Evolutionary conservation across 2,329 filamentous ascomycete genomes (phyloP).

Genomic region (Xenosphaeropsis pyriputrescens): DNA sequence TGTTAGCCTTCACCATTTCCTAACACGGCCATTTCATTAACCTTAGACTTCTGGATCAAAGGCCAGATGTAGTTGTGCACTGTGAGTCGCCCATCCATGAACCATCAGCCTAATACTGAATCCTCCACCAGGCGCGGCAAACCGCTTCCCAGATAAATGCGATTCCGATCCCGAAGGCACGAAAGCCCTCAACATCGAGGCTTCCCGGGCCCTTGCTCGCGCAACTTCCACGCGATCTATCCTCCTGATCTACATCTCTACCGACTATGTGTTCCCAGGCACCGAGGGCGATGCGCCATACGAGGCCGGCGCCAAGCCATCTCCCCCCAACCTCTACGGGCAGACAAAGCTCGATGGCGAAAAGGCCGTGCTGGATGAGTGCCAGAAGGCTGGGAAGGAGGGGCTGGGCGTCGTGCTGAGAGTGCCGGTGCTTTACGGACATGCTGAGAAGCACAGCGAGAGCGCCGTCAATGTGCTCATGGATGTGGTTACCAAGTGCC

Average conservation of each 20-base stretch:
- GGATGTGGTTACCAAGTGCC: slow-evolving; percentile 54
- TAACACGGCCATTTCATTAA: slow-evolving; percentile 1
- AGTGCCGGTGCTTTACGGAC: slow-evolving; percentile 74
- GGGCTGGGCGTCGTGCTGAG: slow-evolving; percentile 56
- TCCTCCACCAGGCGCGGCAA: slow-evolving; percentile 53
- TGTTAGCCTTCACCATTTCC: slow-evolving; percentile 11
- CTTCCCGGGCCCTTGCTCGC: slow-evolving; percentile 50
- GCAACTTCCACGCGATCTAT: slow-evolving; percentile 47
- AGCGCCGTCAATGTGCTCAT: slow-evolving; percentile 75
- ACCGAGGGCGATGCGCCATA: slow-evolving; percentile 73
- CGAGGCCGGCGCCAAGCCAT: slow-evolving; percentile 43
- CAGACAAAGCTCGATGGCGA: slow-evolving; percentile 61
- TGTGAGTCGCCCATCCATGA: slow-evolving; percentile 35
- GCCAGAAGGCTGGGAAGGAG: slow-evolving; percentile 27
- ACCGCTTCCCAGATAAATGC: slow-evolving; percentile 77
- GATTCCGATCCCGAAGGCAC: slow-evolving; percentile 66
- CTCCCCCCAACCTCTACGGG: slow-evolving; percentile 68
- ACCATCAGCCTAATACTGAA: background rate
- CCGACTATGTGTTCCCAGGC: slow-evolving; percentile 69
- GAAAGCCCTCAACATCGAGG: slow-evolving; percentile 57
- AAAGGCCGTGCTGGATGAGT: slow-evolving; percentile 52
- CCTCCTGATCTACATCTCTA: slow-evolving; percentile 65
- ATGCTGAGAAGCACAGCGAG: slow-evolving; percentile 54
- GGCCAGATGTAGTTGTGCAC: slow-evolving; percentile 67
- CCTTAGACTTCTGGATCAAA: slow-evolving; percentile 18